These are phyloP conservation scores for Apostasia ramifera DNA, from an alignment of 106 monocot genomes.

Conservation along the genomic window DNA sequence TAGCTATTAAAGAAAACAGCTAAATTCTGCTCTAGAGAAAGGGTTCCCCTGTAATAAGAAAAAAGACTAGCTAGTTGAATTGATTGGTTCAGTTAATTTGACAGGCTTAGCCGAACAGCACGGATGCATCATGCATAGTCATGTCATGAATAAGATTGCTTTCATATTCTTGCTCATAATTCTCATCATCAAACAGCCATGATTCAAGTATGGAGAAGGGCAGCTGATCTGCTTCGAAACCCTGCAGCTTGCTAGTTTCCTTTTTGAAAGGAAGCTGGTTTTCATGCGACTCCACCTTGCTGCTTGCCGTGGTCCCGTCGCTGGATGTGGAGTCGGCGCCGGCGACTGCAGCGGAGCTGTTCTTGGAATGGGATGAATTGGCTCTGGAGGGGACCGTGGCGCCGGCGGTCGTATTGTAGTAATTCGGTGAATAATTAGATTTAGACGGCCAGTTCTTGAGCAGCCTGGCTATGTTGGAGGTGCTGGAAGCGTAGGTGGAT, in stretches of 20 bases:
- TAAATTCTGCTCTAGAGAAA: too few species aligned
- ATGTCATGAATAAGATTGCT: not conserved
- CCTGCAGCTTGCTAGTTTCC: not conserved
- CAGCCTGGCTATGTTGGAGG: slow-evolving; percentile 26
- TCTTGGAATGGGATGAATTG: not conserved
- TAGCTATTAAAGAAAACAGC: too few species aligned
- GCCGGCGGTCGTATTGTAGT: too few species aligned
- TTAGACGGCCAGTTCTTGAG: slow-evolving; percentile 20
- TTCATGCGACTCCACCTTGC: not conserved
- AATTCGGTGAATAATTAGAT: not conserved
- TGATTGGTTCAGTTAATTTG: too few species aligned
- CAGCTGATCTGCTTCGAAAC: not conserved
- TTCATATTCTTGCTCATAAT: slow-evolving; percentile 2
- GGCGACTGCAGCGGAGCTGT: too few species aligned
- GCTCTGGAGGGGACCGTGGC: not conserved
- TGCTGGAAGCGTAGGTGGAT: slow-evolving; percentile 19
- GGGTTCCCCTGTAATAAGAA: too few species aligned
- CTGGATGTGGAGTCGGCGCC: not conserved
- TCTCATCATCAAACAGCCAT: slow-evolving; percentile 19
- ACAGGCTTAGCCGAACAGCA: too few species aligned
- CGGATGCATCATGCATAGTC: not conserved
- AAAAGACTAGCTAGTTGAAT: too few species aligned
- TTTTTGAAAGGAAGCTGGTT: too few species aligned
- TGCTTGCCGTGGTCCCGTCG: not conserved
- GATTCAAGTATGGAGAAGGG: slow-evolving; percentile 9